phyloP scores from a whole-genome alignment of 2,329 filamentous ascomycete species.

The Zalaria sp. region DNA sequence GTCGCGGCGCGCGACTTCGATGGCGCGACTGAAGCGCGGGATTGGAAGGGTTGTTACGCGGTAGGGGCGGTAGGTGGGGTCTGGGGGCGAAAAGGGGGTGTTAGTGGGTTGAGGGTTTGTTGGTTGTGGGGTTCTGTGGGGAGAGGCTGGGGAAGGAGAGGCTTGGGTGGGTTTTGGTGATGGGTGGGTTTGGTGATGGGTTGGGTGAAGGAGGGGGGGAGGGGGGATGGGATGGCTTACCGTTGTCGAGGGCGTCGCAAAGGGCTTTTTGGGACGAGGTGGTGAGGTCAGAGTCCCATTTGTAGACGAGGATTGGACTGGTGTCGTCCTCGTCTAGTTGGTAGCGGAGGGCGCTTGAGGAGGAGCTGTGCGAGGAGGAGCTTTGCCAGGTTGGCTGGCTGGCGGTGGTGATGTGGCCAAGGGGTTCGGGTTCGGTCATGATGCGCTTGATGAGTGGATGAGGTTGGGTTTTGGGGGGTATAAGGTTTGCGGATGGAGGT shows the following conservation, averaged over 20 bases:
- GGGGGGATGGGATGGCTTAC: conserved; percentile 8
- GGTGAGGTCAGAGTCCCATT: conserved; percentile 28
- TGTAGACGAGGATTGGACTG: conserved; percentile 30
- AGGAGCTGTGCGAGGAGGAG: conserved; percentile 25
- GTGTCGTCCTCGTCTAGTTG: conserved; percentile 28
- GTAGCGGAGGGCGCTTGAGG: conserved; percentile 24
- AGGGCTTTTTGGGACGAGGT: conserved; percentile 30
- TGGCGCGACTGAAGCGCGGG: conserved; percentile 28
- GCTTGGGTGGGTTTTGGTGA: background rate
- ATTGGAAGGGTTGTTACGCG: conserved; percentile 33
- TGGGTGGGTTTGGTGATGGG: background rate
- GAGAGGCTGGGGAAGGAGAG: too few species aligned
- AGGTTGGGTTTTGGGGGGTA: too few species aligned
- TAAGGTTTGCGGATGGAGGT: too few species aligned
- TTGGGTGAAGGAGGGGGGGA: background rate
- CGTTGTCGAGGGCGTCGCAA: conserved; percentile 22
- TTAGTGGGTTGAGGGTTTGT: background rate
- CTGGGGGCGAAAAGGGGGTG: background rate
- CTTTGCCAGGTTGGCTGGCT: conserved; percentile 25
- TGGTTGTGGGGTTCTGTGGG: background rate
- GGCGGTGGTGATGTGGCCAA: conserved; percentile 1
- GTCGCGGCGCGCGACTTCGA: conserved; percentile 33
- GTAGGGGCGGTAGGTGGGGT: conserved; percentile 11
- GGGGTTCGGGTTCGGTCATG: background rate
- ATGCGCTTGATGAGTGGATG: too few species aligned